phyloP scores from a whole-genome alignment of 257 asterid genomes.

The Linaria vulgaris region DNA sequence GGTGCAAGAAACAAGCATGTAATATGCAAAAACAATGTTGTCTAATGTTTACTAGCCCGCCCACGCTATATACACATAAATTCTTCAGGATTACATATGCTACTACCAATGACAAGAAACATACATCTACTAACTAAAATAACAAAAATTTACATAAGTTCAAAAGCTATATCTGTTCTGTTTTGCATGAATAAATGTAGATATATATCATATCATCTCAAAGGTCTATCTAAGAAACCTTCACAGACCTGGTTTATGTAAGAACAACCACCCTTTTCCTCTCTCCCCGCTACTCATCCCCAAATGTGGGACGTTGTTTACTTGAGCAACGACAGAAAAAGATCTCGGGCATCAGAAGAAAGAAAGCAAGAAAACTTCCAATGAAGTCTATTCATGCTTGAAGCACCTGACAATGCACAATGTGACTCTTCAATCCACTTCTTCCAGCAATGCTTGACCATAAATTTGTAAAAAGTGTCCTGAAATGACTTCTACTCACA shows the following conservation, averaged over 20 bases:
- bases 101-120: constrained; percentile 30
- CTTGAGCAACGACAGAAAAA: constrained; percentile 7
- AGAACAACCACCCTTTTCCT: background rate
- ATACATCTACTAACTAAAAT: constrained; percentile 15
- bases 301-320: constrained; percentile 19
- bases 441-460: constrained; percentile 70
- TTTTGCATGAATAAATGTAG: constrained; percentile 30
- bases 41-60: constrained; percentile 27
- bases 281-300: constrained; percentile 13
- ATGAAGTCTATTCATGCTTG: constrained; percentile 38
- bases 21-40: background rate
- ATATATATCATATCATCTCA: constrained; percentile 26
- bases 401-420: constrained; percentile 65
- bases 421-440: constrained; percentile 63
- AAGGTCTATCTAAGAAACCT: constrained; percentile 21
- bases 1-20: background rate
- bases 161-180: constrained; percentile 22
- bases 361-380: background rate
- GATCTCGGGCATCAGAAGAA: constrained; percentile 19
- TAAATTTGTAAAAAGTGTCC: constrained; percentile 51
- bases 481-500: constrained; percentile 41
- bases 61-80: constrained; percentile 43
- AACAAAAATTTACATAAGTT: constrained; percentile 37
- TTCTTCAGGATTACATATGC: constrained; percentile 29
- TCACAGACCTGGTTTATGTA: constrained; percentile 3